These are phyloP conservation scores for Stachybotrys elegans DNA, from an alignment of 2,329 filamentous ascomycete genomes.

Conservation along the genomic window DNA sequence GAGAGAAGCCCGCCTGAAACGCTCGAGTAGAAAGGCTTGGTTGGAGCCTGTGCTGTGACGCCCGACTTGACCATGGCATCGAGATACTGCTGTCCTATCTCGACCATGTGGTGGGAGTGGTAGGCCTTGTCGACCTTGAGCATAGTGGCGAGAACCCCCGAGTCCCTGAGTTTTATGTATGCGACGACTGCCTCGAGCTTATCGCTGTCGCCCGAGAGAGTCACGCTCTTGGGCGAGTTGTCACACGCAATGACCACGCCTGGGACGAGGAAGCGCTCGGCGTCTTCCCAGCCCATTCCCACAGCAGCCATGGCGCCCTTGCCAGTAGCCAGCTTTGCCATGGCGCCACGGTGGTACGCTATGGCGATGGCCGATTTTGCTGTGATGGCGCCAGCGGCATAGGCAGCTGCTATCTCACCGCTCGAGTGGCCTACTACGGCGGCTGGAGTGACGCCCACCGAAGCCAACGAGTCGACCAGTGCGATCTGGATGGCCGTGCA, in stretches of 20 bases:
- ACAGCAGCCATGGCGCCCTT: slow-evolving; percentile 33
- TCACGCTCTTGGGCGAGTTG: slow-evolving; percentile 30
- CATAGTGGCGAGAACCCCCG: slow-evolving; percentile 22
- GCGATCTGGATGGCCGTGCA: slow-evolving; percentile 39
- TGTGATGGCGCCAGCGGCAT: slow-evolving; percentile 30
- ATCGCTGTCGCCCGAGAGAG: slow-evolving; percentile 25
- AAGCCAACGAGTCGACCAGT: slow-evolving; percentile 31
- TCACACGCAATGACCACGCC: slow-evolving; percentile 28
- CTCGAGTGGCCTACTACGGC: slow-evolving; percentile 36
- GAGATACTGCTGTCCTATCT: slow-evolving; percentile 18
- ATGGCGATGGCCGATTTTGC: slow-evolving; percentile 28
- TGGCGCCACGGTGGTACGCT: slow-evolving; percentile 33
- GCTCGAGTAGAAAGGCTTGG: slow-evolving; percentile 17
- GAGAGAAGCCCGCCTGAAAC: slow-evolving; percentile 23
- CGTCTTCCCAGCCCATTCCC: slow-evolving; percentile 25
- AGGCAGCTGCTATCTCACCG: slow-evolving; percentile 41
- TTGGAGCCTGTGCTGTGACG: slow-evolving; percentile 3
- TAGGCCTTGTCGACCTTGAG: slow-evolving; percentile 36
- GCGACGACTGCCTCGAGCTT: slow-evolving; percentile 19
- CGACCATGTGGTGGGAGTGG: slow-evolving; percentile 33
- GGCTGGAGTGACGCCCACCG: slow-evolving; percentile 23
- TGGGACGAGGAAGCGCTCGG: slow-evolving; percentile 18
- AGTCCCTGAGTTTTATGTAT: slow-evolving; percentile 19
- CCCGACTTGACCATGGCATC: slow-evolving; percentile 10
- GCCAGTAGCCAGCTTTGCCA: slow-evolving; percentile 2